These are phyloP conservation scores for Alternaria tenuissima DNA, from an alignment of 2,329 filamentous ascomycete genomes.

Conservation along the genomic window DNA sequence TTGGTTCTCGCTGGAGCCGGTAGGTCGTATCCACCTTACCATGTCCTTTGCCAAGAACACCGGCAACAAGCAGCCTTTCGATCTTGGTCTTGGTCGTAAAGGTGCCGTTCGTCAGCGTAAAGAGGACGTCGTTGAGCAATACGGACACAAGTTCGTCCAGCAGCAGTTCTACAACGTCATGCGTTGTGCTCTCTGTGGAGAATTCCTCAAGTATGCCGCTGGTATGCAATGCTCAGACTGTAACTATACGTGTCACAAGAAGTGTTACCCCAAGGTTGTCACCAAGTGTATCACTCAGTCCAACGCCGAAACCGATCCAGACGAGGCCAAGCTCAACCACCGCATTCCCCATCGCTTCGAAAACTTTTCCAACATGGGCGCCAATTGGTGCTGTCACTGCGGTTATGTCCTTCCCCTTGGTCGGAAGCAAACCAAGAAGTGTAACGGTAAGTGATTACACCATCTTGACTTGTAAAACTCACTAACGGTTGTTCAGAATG, in stretches of 20 bases:
- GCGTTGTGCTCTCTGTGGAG: slow-evolving; percentile 96
- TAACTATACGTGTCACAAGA: slow-evolving; percentile 99
- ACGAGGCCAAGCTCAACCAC: slow-evolving; percentile 99
- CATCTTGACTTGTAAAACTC: slow-evolving; percentile 6
- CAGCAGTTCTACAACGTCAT: slow-evolving; percentile 99
- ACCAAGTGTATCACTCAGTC: slow-evolving; percentile 99
- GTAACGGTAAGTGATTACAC: slow-evolving; percentile 70
- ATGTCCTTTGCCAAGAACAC: slow-evolving; percentile 93
- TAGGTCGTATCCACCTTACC: slow-evolving; percentile 88
- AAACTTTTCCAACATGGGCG: slow-evolving; percentile 95
- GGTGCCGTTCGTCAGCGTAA: slow-evolving; percentile 97
- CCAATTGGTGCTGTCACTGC: slow-evolving; percentile 99
- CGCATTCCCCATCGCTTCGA: slow-evolving; percentile 97
- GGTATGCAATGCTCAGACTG: slow-evolving; percentile 99
- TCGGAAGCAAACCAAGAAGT: slow-evolving; percentile 93
- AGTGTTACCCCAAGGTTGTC: slow-evolving; percentile 95
- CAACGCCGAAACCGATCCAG: slow-evolving; percentile 96
- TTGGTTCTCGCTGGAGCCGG: slow-evolving; percentile 97
- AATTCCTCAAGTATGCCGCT: slow-evolving; percentile 97
- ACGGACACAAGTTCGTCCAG: slow-evolving; percentile 97
- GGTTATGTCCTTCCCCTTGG: slow-evolving; percentile 95
- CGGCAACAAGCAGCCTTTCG: slow-evolving; percentile 81
- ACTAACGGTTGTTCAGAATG: slow-evolving; percentile 71
- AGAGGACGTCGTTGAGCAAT: slow-evolving; percentile 98
- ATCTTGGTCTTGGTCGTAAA: slow-evolving; percentile 90